Percentiles rank a stretch among this genome's conserved stretches.
Evolutionary conservation across 2,329 filamentous ascomycete genomes (phyloP).

Genomic region (Chaetomium strumarium): DNA sequence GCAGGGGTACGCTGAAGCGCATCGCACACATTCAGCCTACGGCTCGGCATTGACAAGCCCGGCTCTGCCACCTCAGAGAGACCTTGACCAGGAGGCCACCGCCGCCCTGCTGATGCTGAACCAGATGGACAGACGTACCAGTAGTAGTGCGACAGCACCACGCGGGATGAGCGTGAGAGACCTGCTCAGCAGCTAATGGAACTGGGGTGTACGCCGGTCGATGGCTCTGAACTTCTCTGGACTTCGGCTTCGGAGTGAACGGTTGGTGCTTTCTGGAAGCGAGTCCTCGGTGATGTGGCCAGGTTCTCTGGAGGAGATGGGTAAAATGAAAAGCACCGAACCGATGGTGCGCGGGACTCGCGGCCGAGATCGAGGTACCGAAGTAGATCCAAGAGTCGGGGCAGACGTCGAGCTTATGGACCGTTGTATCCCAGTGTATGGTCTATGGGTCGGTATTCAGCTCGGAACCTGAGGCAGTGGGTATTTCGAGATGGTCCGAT

Average conservation of each 20-base stretch:
- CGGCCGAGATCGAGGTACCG: no score
- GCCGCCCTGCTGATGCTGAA: slow-evolving; percentile 86
- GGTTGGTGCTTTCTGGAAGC: no score
- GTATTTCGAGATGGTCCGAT: background rate
- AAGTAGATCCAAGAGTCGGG: no score
- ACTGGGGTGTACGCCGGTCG: background rate
- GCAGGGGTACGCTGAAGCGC: slow-evolving; percentile 33
- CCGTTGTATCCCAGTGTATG: background rate
- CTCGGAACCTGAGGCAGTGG: background rate
- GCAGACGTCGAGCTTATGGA: background rate
- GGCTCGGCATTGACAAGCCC: slow-evolving; percentile 55
- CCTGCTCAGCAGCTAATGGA: slow-evolving; percentile 44
- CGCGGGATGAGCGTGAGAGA: slow-evolving; percentile 51
- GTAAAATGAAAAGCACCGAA: background rate
- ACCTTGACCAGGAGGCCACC: slow-evolving; percentile 71
- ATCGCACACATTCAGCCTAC: slow-evolving; percentile 32
- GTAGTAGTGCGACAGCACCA: slow-evolving; percentile 29
- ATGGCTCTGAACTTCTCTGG: no score
- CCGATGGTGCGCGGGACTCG: background rate
- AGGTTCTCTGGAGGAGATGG: no score
- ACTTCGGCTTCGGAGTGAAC: no score
- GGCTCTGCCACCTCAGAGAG: slow-evolving; percentile 48
- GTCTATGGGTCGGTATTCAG: background rate
- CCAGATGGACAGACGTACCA: slow-evolving; percentile 57
- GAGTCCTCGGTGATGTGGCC: no score